A percentile compares a stretch with the other conserved stretches of the same genome.
These are phyloP conservation scores for Ajuga chamaepitys DNA, from an alignment of 257 asterid genomes.

Conservation along the genomic window DNA sequence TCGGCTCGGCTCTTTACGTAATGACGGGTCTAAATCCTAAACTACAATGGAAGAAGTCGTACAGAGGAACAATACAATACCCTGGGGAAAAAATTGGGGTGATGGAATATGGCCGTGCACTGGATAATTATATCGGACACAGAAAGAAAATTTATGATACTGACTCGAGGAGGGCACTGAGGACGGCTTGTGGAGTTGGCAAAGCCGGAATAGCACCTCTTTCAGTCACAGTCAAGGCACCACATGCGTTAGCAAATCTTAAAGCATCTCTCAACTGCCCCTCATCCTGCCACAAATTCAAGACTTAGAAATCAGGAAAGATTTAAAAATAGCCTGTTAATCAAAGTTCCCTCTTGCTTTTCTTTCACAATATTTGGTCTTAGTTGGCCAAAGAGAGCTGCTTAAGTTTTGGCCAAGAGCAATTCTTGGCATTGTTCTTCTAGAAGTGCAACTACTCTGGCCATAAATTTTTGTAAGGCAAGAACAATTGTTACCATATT, in stretches of 20 bases:
- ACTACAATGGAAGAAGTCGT: constrained; percentile 2
- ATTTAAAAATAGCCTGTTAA: no score
- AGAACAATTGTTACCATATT: no score
- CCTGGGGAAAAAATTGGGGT: constrained; percentile 6
- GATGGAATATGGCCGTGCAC: neutral
- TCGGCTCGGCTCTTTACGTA: neutral
- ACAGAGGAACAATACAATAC: neutral
- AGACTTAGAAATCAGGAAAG: neutral
- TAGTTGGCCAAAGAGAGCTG: neutral
- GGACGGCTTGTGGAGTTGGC: constrained; percentile 68
- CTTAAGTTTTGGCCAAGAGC: no score
- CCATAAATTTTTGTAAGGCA: neutral
- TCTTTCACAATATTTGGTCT: no score
- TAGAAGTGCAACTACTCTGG: neutral
- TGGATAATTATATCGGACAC: neutral
- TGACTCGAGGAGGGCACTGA: constrained; percentile 46
- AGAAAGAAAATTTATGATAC: constrained; percentile 27
- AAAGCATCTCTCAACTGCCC: constrained; percentile 68
- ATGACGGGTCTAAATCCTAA: neutral
- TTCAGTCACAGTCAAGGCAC: constrained; percentile 88
- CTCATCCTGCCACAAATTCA: constrained; percentile 49
- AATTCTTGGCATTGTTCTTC: neutral
- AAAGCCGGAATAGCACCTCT: constrained; percentile 97
- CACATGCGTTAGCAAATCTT: constrained; percentile 84
- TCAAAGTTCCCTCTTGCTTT: no score